These are phyloP conservation scores for Ramalina intermedia DNA, from an alignment of 495 filamentous ascomycete genomes.

Conservation along the genomic window DNA sequence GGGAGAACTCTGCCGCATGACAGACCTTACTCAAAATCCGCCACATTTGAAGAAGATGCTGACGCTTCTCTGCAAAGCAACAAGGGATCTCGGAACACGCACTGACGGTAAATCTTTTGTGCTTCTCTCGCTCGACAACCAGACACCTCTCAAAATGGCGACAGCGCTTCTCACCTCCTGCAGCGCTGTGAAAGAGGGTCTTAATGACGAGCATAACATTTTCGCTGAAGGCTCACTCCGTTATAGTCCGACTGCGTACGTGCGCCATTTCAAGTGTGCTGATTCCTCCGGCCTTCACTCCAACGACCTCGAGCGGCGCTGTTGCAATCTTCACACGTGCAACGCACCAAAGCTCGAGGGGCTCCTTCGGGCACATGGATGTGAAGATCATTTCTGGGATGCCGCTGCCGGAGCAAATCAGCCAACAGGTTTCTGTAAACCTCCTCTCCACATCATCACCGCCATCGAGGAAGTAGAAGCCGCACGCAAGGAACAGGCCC, in stretches of 20 bases:
- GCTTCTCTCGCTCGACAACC: conserved; percentile 7
- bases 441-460: conserved; percentile 1
- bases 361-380: conserved; percentile 6
- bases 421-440: conserved; percentile 1
- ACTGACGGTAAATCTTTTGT: background rate
- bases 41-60: conserved; percentile 6
- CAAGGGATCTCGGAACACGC: background rate
- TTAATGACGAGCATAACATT: conserved; percentile 8
- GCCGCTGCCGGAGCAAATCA: conserved; percentile 5
- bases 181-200: background rate
- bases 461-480: background rate
- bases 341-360: conserved; percentile 6
- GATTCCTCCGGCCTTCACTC: background rate
- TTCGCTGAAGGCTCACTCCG: background rate
- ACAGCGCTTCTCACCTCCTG: conserved; percentile 1
- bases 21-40: background rate
- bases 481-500: background rate
- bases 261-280: conserved; percentile 8
- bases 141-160: conserved; percentile 2
- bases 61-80: background rate
- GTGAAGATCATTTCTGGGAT: conserved; percentile 7
- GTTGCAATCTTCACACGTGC: conserved; percentile 1
- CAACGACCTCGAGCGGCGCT: background rate
- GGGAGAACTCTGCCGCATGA: conserved; percentile 6
- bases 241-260: conserved; percentile 10